Conservation (phyloP, 768 basidiomycete genomes). For the Amanita muscaria region DNA sequence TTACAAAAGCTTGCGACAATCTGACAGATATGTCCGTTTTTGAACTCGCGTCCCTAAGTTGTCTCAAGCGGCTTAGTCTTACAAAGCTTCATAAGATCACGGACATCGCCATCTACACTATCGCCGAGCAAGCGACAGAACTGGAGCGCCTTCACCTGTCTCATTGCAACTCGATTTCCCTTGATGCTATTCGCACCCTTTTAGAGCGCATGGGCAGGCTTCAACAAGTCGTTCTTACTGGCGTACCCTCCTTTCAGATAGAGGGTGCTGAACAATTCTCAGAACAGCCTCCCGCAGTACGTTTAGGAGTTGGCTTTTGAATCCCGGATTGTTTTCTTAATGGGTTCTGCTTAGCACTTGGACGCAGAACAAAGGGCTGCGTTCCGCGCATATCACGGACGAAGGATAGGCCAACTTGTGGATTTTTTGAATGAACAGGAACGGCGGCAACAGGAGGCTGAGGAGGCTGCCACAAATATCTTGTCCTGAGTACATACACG, state of each 20-base stretch:
- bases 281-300: slow-evolving; percentile 54
- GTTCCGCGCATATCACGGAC: slow-evolving; percentile 75
- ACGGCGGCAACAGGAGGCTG: slow-evolving; percentile 45
- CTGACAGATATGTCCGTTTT: slow-evolving; percentile 81
- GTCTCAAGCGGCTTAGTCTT: slow-evolving; percentile 68
- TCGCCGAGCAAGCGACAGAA: slow-evolving; percentile 60
- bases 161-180: slow-evolving; percentile 75
- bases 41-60: slow-evolving; percentile 63
- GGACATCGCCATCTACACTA: slow-evolving; percentile 70
- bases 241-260: slow-evolving; percentile 64
- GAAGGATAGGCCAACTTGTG: slow-evolving; percentile 53
- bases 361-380: slow-evolving; percentile 57
- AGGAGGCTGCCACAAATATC: slow-evolving; percentile 28
- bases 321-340: not conserved
- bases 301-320: slow-evolving; percentile 16
- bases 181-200: slow-evolving; percentile 66
- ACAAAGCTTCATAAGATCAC: slow-evolving; percentile 78
- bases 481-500: not conserved
- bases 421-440: slow-evolving; percentile 68
- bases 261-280: slow-evolving; percentile 72
- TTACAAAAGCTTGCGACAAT: slow-evolving; percentile 56
- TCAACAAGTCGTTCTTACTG: slow-evolving; percentile 72
- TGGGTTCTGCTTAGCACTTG: slow-evolving; percentile 38
- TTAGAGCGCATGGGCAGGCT: slow-evolving; percentile 50
- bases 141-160: slow-evolving; percentile 81